phyloP scores from a whole-genome alignment of 2,329 filamentous ascomycete species.

The Pseudogymnoascus pannorum region DNA sequence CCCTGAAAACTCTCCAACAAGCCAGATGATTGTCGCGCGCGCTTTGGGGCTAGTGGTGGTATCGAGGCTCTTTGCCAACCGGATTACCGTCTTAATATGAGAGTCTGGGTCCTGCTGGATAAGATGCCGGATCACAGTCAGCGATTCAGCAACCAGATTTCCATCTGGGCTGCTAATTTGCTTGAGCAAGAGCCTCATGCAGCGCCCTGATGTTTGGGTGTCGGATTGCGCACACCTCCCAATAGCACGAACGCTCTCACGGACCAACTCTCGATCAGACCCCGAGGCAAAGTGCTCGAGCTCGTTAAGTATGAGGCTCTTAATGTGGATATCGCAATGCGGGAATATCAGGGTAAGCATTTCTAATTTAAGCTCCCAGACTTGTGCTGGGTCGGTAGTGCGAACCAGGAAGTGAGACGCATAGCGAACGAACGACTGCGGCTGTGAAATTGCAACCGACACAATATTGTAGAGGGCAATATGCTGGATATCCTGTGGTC shows the following conservation, averaged over 20 bases:
- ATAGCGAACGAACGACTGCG: slow-evolving; percentile 78
- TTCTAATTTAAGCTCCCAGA: slow-evolving; percentile 91
- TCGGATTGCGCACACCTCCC: slow-evolving; percentile 85
- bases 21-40: slow-evolving; percentile 91
- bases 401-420: slow-evolving; percentile 84
- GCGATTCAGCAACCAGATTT: slow-evolving; percentile 79
- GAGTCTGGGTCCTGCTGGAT: slow-evolving; percentile 83
- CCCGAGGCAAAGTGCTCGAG: slow-evolving; percentile 85
- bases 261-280: slow-evolving; percentile 68
- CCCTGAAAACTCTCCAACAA: slow-evolving; percentile 89
- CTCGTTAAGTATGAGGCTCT: slow-evolving; percentile 84
- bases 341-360: slow-evolving; percentile 87
- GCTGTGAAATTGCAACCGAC: slow-evolving; percentile 72
- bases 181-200: slow-evolving; percentile 71
- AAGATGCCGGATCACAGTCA: slow-evolving; percentile 90
- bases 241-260: slow-evolving; percentile 86
- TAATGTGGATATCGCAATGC: slow-evolving; percentile 64
- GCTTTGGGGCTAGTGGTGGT: slow-evolving; percentile 81
- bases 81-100: slow-evolving; percentile 78
- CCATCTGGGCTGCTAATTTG: slow-evolving; percentile 87
- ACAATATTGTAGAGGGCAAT: slow-evolving; percentile 92
- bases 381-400: slow-evolving; percentile 67
- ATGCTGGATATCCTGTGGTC: slow-evolving; percentile 80
- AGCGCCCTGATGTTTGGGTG: slow-evolving; percentile 62
- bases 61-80: slow-evolving; percentile 85